Evolutionary conservation across 352 stramenopile species (phyloP).

Genomic region (Phytophthora pinifolia): DNA sequence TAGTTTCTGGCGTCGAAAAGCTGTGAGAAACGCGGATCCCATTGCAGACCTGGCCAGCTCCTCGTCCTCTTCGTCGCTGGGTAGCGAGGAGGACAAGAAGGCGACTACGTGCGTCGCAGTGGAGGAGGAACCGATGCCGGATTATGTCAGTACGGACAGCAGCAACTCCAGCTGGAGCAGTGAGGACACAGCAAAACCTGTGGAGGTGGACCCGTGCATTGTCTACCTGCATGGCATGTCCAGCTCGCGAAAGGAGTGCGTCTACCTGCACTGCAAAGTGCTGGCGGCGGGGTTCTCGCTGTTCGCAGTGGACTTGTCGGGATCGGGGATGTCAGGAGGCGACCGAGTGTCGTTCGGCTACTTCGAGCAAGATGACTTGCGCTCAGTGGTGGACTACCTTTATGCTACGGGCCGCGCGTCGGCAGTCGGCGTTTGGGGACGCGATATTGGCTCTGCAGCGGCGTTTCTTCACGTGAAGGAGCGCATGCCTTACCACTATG

Average conservation of each 20-base stretch:
- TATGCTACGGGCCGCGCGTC: constrained; percentile 61
- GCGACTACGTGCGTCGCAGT: constrained; percentile 1
- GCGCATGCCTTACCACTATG: constrained; percentile 44
- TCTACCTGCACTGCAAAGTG: constrained; percentile 61
- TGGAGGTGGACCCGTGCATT: constrained; percentile 46
- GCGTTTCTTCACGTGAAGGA: constrained; percentile 56
- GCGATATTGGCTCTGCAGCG: constrained; percentile 58
- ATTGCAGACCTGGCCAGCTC: constrained; percentile 17
- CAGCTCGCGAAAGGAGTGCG: constrained; percentile 71
- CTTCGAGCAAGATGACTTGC: constrained; percentile 71
- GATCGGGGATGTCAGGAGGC: constrained; percentile 64
- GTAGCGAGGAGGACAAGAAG: constrained; percentile 21
- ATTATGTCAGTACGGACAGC: constrained; percentile 30
- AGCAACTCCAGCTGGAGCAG: constrained; percentile 27
- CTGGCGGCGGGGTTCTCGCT: constrained; percentile 66
- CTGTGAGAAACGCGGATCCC: constrained; percentile 21
- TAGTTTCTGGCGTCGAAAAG: constrained; percentile 62
- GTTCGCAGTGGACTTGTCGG: constrained; percentile 72
- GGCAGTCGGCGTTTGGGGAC: constrained; percentile 62
- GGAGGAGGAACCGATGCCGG: constrained; percentile 5
- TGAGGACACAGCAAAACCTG: background rate
- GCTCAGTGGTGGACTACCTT: constrained; percentile 57
- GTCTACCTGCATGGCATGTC: constrained; percentile 83
- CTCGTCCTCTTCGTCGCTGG: constrained; percentile 3
- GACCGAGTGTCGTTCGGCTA: constrained; percentile 68